Evolutionary conservation across 225 moss, liverwort and hornwort genomes (phyloP), one percentile per base, ranked within the genome.

Genomic region (Rhytidiadelphus loreus): DNA sequence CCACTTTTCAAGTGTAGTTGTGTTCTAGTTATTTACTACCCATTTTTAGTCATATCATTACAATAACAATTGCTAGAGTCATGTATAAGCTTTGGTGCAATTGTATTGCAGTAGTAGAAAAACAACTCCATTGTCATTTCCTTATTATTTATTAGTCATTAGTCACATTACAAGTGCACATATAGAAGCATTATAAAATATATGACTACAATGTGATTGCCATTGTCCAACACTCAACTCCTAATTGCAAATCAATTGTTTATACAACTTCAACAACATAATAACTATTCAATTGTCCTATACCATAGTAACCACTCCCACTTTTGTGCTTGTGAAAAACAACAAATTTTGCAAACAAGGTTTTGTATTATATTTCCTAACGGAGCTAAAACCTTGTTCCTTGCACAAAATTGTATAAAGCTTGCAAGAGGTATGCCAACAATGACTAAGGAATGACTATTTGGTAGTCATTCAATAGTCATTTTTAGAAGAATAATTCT

Each of bases 121-220:
- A n/a, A 3, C 35, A 66, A 66, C 7, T 12, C 5, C 1, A 12
- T 68, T 68, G 68, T 68, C 12, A n/a, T n/a, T 68, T n/a, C 22
- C 1, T 68, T n/a, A 1, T 12, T 22, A 68, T n/a, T n/a, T 12
- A n/a, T 68, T 1, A 22, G 1, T n/a, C 6, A n/a, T 68, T 1
- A 22, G 1, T n/a, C 6, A 7, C n/a, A n/a, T 22, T 22, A n/a
- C 1, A 0, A 0, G 7, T 0, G 2, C n/a, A 12, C 0, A 0
- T n/a, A 22, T 4, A n/a, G 1, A 68, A 68, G 6, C 22, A 68
- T n/a, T 12, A 12, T 6, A 22, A 66, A n/a, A 66, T 30, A 37
- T n/a, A 21, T 66, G 21, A 66, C 0, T n/a, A 0, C 21, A 66
- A n/a, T 21, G n/a, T 22, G n/a, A 68, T 5, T 68, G 23, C 12